Conservation (phyloP, 805 yeast species). For the Saturnispora kantuleensis region DNA sequence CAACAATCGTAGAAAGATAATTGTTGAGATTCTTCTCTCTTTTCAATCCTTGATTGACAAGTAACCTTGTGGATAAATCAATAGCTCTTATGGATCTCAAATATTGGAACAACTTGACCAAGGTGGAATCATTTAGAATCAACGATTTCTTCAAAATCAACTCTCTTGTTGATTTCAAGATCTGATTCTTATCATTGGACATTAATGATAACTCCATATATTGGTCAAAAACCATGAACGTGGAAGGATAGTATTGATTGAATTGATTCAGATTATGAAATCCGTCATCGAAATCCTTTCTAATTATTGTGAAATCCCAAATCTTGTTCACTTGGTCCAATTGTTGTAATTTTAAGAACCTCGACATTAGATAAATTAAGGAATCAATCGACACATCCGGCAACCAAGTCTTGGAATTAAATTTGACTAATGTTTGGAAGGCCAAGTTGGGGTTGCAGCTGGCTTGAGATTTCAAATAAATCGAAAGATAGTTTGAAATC, state of each 20-base stretch:
- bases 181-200: constrained; percentile 17
- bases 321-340: constrained; percentile 19
- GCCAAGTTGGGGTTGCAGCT: constrained; percentile 19
- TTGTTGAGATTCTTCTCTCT: constrained; percentile 19
- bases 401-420: constrained; percentile 24
- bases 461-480: constrained; percentile 22
- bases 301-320: constrained; percentile 25
- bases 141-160: constrained; percentile 22
- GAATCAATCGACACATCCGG: constrained; percentile 26
- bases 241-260: constrained; percentile 12
- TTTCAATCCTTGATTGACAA: constrained; percentile 26
- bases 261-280: constrained; percentile 9
- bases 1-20: constrained; percentile 25
- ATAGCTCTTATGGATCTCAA: constrained; percentile 14
- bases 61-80: constrained; percentile 19
- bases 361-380: constrained; percentile 20
- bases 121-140: constrained; percentile 16
- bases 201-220: constrained; percentile 16
- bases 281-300: constrained; percentile 24
- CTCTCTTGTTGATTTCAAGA: constrained; percentile 24
- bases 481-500: constrained; percentile 19
- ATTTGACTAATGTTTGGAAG: constrained; percentile 19
- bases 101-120: constrained; percentile 20
- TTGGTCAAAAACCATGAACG: constrained; percentile 16
- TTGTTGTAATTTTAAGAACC: constrained; percentile 17